Base-by-base conservation (phyloP, 2,329 filamentous ascomycete genomes). In the Curvularia sp. region DNA sequence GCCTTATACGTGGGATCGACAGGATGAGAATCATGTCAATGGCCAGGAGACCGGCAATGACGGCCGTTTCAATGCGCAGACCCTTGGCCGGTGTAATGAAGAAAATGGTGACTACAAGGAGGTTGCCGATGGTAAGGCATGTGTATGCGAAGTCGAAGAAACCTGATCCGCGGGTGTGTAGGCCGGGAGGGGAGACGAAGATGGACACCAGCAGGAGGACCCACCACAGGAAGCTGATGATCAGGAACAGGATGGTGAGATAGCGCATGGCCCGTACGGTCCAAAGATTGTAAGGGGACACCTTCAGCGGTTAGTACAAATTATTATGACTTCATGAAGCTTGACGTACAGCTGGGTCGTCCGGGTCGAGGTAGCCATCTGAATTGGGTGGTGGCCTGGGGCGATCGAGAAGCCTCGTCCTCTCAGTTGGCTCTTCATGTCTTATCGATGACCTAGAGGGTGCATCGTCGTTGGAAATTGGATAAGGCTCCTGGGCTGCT, bases 201-300 rank as follows among this genome's bases (percentile, higher is more conserved):
- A 90, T 88, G 55, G 92, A 92, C 15, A 97, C 87, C n/a, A 99
- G 84, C 33, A 97, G 82, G 53, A 97, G 77, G 9, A 92, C 84
- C 94, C 95, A 98, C 94, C 94, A 98, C n/a, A 92, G 70, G 70
- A 96, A 92, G 55, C 88, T 91, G 67, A 93, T 74, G 51, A 87
- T 76, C 20, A 94, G 82, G 72, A 97, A 91, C 38, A 92, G 69
- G 55, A 96, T 82, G 5, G 92, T 94, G 60, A 95, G 77, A 72
- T 88, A 91, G 73, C 93, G 87, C 54, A 95, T 82, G 47, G 90
- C 86, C 18, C 95, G 89, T 49, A 99, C 90, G 58, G 88, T 92
- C 89, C 93, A 97, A 38, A 98, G 86, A 70, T 99, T 99, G 80
- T 97, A 97, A 0, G 95, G 95, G 3, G 92, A 91, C 24, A 91